Evolutionary conservation across 2,329 filamentous ascomycete species (phyloP).

Genomic region (Calonectria naviculata): DNA sequence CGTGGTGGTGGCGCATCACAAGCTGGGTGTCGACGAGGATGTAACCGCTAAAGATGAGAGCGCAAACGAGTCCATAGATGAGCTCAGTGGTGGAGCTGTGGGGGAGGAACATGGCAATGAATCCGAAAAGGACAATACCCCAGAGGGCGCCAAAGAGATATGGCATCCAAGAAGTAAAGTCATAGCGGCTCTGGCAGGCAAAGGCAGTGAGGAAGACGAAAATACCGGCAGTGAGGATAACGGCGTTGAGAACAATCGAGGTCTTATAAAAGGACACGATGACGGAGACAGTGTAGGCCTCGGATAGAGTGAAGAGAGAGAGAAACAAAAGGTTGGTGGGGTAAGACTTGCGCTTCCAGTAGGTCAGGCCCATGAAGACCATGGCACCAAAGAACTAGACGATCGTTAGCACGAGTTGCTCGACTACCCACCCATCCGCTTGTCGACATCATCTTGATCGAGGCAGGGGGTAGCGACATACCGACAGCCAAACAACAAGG

Average conservation of each 20-base stretch:
- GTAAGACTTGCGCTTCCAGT: constrained; percentile 96
- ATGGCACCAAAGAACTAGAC: constrained; percentile 80
- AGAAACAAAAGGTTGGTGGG: constrained; percentile 96
- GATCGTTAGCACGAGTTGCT: constrained; percentile 30
- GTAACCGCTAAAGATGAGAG: constrained; percentile 92
- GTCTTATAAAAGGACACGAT: constrained; percentile 92
- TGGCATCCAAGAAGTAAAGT: constrained; percentile 97
- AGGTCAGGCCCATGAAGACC: constrained; percentile 87
- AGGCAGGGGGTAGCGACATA: constrained; percentile 49
- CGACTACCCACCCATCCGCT: background rate
- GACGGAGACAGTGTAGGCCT: constrained; percentile 94
- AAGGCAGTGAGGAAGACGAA: constrained; percentile 86
- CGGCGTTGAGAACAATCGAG: constrained; percentile 87
- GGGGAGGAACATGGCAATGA: constrained; percentile 92
- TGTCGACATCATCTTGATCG: background rate
- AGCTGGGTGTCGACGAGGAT: constrained; percentile 97
- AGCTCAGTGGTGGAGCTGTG: constrained; percentile 85
- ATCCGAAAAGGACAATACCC: constrained; percentile 91
- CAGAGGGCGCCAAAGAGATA: constrained; percentile 93
- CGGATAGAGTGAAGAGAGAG: constrained; percentile 86
- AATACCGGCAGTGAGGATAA: constrained; percentile 86
- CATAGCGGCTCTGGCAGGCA: constrained; percentile 97
- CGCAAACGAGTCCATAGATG: constrained; percentile 83
- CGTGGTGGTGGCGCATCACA: constrained; percentile 94
- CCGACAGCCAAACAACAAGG: constrained; percentile 87